Base-by-base conservation (phyloP, 805 yeast species). In the Hermanozyma aechmeae region DNA sequence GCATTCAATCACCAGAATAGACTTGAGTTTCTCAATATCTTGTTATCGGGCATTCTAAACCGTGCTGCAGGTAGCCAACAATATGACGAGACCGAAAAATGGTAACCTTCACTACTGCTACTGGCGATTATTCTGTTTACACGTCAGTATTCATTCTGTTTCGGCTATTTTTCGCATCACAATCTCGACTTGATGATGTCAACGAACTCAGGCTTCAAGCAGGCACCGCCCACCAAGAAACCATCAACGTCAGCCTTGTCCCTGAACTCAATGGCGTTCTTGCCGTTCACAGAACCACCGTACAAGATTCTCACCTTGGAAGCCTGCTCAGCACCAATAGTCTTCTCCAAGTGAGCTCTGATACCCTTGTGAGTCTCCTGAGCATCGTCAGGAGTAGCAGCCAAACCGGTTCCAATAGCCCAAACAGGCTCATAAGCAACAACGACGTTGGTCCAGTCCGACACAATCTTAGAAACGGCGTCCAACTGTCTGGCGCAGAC, bases 361-460 rank as follows among this genome's bases (percentile, higher is more conserved):
- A 92, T 84, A 47, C 71, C 72, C 57, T 73, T 73, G 71, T 92
- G 98, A 53, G 92, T 84, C 45, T 79, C 85, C 71, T 92, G 96
- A 46, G 98, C 98, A 58, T 92, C 98, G 46, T 81, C 83, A 46
- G 98, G 86, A 48, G 98, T 92, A 39, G 98, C 97, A 51, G 97
- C 96, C 56, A 92, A 76, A 56, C 98, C 98, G 48, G 97, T 87
- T 61, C 98, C 98, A 51, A 92, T 92, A 50, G 98, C 98, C 98
- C 98, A 92, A 46, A 92, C 95, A 50, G 98, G 98, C 71, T 92
- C 98, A 70, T 92, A 92, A 53, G 98, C 98, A 60, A 92, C 67
- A 43, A 92, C 97, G 45, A 92, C 71, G 61, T 82, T 72, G 41
- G 80, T 51, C 97, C 97, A 89, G 77, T 87, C 96, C 35, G 60